These are phyloP conservation scores for Xylariales sp. DNA, from an alignment of 2,329 filamentous ascomycete species.

Conservation along the genomic window DNA sequence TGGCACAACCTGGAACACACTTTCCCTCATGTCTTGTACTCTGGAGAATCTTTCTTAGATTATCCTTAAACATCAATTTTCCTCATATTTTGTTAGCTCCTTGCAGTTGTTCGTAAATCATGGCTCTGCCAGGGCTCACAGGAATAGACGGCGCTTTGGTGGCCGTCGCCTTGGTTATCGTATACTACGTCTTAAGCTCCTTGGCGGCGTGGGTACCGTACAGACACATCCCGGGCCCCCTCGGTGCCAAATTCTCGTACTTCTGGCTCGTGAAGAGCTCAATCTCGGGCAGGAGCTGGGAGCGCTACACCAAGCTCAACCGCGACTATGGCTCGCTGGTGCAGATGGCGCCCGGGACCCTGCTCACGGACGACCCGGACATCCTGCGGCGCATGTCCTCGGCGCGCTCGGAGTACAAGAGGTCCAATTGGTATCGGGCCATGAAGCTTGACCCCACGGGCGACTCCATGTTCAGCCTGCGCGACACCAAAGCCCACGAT, in stretches of 20 bases:
- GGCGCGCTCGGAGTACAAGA: conserved; percentile 5
- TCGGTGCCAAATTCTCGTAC: neutral
- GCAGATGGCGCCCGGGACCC: conserved; percentile 5
- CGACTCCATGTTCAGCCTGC: conserved; percentile 5
- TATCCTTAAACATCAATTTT: too few species aligned
- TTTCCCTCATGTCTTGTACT: too few species aligned
- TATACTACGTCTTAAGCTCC: neutral
- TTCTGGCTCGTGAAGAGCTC: neutral
- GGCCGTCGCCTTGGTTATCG: too few species aligned
- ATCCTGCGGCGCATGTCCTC: conserved; percentile 5
- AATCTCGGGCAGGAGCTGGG: neutral
- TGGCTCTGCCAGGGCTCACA: too few species aligned
- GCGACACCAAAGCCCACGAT: conserved; percentile 6
- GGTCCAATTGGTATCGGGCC: conserved; percentile 7
- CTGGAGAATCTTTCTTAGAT: too few species aligned
- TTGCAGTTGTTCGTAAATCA: too few species aligned
- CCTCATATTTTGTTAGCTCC: too few species aligned
- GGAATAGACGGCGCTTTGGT: too few species aligned
- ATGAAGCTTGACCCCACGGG: conserved; percentile 3
- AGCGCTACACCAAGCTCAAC: neutral
- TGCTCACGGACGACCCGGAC: conserved; percentile 7
- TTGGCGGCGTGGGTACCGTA: neutral
- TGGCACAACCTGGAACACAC: too few species aligned
- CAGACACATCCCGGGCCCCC: neutral
- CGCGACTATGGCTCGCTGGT: conserved; percentile 1